Conservation (phyloP, 2,329 filamentous ascomycete genomes). For the Bipolaris gigantea region DNA sequence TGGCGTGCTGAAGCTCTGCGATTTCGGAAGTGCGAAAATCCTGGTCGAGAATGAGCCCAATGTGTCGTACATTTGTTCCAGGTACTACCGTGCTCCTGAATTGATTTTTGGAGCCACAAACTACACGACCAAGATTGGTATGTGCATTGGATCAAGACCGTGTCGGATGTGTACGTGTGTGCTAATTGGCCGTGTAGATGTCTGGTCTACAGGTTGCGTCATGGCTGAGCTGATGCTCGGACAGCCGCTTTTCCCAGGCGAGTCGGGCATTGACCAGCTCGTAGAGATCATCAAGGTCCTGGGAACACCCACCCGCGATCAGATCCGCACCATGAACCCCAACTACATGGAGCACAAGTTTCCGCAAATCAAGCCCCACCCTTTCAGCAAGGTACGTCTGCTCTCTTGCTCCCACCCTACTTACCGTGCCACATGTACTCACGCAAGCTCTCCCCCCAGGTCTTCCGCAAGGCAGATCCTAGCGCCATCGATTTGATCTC, state of each 20-base stretch:
- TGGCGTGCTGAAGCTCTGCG: constrained; percentile 93
- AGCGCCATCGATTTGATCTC: constrained; percentile 96
- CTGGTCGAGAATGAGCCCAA: constrained; percentile 98
- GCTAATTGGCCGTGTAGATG: constrained; percentile 63
- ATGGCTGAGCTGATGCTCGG: constrained; percentile 99
- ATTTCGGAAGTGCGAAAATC: constrained; percentile 99
- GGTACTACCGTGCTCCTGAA: constrained; percentile 97
- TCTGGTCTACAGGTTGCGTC: constrained; percentile 98
- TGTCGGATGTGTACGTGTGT: neutral
- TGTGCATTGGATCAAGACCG: constrained; percentile 40
- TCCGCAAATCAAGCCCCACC: constrained; percentile 98
- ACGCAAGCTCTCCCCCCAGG: constrained; percentile 50
- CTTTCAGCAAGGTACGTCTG: constrained; percentile 81
- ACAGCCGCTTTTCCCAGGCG: constrained; percentile 94
- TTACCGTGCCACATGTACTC: neutral
- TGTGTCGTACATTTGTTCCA: constrained; percentile 98
- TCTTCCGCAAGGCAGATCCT: constrained; percentile 93
- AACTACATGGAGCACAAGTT: constrained; percentile 99
- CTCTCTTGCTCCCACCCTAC: neutral
- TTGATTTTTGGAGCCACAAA: constrained; percentile 98
- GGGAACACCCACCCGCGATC: constrained; percentile 92
- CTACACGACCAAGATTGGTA: constrained; percentile 99
- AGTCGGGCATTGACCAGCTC: constrained; percentile 97
- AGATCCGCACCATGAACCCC: constrained; percentile 99
- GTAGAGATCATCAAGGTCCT: constrained; percentile 99